Evolutionary conservation across 352 stramenopile species (phyloP).

Genomic region (Phytophthora hibernalis): DNA sequence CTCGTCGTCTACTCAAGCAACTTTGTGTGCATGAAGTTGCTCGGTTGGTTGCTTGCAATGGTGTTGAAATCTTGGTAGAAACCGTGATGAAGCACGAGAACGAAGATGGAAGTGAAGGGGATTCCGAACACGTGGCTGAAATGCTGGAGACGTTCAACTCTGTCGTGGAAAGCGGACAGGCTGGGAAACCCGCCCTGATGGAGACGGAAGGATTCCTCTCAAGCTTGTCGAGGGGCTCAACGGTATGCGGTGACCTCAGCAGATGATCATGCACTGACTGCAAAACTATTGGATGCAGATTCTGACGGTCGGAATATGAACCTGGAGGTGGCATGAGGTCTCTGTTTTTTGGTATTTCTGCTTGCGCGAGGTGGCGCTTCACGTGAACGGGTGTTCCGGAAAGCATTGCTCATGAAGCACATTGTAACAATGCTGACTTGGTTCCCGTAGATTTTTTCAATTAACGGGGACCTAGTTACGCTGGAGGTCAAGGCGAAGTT

Average conservation of each 20-base stretch:
- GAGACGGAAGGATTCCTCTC: slow-evolving; percentile 51
- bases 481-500: slow-evolving; percentile 44
- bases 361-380: slow-evolving; percentile 44
- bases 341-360: slow-evolving; percentile 62
- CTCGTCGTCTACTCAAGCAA: slow-evolving; percentile 57
- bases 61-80: slow-evolving; percentile 67
- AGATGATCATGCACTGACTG: slow-evolving; percentile 21
- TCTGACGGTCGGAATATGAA: slow-evolving; percentile 37
- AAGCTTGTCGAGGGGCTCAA: slow-evolving; percentile 49
- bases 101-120: slow-evolving; percentile 14
- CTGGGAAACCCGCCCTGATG: slow-evolving; percentile 60
- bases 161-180: slow-evolving; percentile 53
- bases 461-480: slow-evolving; percentile 14
- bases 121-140: slow-evolving; percentile 44
- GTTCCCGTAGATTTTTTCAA: slow-evolving; percentile 53
- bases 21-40: slow-evolving; percentile 72
- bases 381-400: slow-evolving; percentile 60
- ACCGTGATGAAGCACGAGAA: slow-evolving; percentile 35
- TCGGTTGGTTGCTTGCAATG: slow-evolving; percentile 66
- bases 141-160: slow-evolving; percentile 72
- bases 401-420: slow-evolving; percentile 28
- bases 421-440: slow-evolving; percentile 51
- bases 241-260: slow-evolving; percentile 27
- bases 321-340: slow-evolving; percentile 56
- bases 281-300: slow-evolving; percentile 25